phyloP scores from a whole-genome alignment of 257 asterid genomes.

The Paulownia fortunei region DNA sequence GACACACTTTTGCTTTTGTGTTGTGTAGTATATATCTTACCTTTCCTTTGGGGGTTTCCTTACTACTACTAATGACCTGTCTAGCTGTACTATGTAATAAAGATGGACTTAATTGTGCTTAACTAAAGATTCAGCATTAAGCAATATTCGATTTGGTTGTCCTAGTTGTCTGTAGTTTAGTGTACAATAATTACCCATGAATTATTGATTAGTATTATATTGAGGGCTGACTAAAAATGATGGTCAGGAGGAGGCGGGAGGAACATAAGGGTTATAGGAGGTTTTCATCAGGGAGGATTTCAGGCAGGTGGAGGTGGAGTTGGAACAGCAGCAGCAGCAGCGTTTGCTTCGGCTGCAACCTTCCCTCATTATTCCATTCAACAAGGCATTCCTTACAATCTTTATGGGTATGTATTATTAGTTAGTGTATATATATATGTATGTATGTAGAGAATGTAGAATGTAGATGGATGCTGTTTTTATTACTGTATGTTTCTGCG shows the following conservation, averaged over 20 bases:
- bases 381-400: conserved; percentile 95
- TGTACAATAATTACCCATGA: no score
- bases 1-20: conserved; percentile 57
- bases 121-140: neutral
- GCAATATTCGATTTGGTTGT: neutral
- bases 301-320: conserved; percentile 46
- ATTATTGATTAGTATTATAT: no score
- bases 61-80: neutral
- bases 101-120: neutral
- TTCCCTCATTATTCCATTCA: conserved; percentile 93
- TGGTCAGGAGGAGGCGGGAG: conserved; percentile 54
- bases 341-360: conserved; percentile 75
- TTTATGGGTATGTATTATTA: conserved; percentile 73
- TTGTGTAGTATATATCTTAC: conserved; percentile 25
- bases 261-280: conserved; percentile 73
- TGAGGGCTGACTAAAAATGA: neutral
- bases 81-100: conserved; percentile 22
- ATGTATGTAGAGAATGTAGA: neutral
- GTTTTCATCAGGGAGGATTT: conserved; percentile 66
- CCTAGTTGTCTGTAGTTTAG: no score
- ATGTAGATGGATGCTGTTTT: neutral
- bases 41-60: conserved; percentile 23
- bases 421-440: neutral
- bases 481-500: neutral
- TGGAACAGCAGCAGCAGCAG: conserved; percentile 49